phyloP scores from a whole-genome alignment of 1,284 basidiomycete genomes.

The Agroathelia rolfsii region DNA sequence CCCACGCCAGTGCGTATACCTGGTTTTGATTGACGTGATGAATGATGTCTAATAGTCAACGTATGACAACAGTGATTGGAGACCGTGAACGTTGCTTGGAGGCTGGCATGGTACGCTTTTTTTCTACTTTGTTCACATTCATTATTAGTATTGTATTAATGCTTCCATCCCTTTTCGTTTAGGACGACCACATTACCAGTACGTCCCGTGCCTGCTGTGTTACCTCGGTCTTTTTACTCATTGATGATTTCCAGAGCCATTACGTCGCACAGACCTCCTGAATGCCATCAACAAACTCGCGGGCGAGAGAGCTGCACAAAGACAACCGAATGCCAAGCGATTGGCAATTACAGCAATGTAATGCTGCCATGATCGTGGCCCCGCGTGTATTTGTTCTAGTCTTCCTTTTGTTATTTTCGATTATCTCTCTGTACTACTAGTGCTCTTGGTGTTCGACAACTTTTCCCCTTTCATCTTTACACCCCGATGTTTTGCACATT shows the following conservation, averaged over 20 bases:
- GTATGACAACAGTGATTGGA: slow-evolving; percentile 81
- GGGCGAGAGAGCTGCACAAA: slow-evolving; percentile 25
- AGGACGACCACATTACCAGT: slow-evolving; percentile 72
- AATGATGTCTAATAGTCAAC: no score
- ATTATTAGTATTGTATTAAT: slow-evolving; percentile 1
- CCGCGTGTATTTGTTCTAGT: no score
- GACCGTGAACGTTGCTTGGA: slow-evolving; percentile 89
- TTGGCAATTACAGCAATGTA: no score
- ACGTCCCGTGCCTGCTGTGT: slow-evolving; percentile 18
- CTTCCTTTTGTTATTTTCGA: no score
- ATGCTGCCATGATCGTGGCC: no score
- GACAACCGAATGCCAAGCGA: slow-evolving; percentile 1
- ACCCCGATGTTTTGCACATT: no score
- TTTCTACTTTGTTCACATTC: slow-evolving; percentile 1
- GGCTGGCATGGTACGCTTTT: slow-evolving; percentile 65
- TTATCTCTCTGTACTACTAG: no score
- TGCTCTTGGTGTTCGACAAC: no score
- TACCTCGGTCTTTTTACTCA: slow-evolving; percentile 10
- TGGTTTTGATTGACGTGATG: not conserved
- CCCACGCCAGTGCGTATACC: slow-evolving; percentile 68
- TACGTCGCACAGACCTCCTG: slow-evolving; percentile 64
- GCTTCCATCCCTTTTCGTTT: slow-evolving; percentile 2
- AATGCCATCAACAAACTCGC: slow-evolving; percentile 73
- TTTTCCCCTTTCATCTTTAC: no score
- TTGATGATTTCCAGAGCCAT: slow-evolving; percentile 42